Base-by-base conservation (phyloP, 352 stramenopile genomes). In the Phytophthora aleatoria region DNA sequence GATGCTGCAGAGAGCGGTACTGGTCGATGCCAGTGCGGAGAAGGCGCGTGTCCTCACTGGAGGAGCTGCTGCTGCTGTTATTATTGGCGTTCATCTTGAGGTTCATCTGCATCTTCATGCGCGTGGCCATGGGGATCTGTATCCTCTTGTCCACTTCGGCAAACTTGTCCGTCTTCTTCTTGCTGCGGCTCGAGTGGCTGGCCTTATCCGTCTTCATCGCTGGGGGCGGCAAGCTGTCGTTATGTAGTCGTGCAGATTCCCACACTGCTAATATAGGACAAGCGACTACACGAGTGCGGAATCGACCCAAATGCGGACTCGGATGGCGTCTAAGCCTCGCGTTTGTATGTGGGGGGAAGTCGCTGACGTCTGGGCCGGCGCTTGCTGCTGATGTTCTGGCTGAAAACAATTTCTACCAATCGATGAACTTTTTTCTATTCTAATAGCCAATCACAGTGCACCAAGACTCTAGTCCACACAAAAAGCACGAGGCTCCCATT, bases 121-220 rank as follows among this genome's bases (percentile, higher is more conserved):
- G 74, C 30, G 74, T 79, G 41, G 52, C 67, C 33, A 92, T 51
- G n/a, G 83, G 83, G 68, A 92, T 89, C 12, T 81, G 81, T 59
- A 92, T 92, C 69, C 77, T 65, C 53, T 77, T 81, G 70, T 92
- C 83, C 61, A 92, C 83, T 26, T 87, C 83, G 49, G 83, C 69
- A 33, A 74, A 76, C 12, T 45, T 48, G 5, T 62, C 51, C 24
- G 45, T 63, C 44, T 69, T 69, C 58, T 67, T 64, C n/a, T 67
- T 71, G 36, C 39, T 66, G 50, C 54, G 11, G 30, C 15, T 38
- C 5, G 44, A 15, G 50, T 31, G 31, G 35, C 33, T 56, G 50
- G 50, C 31, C 45, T 69, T 69, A 42, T 71, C 62, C 16, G 55
- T 62, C 58, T 77, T 76, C 69, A 80, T 76, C 30, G 16, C 31